phyloP scores from a whole-genome alignment of 208 protist species.

The Trypanosoma platydactyli region DNA sequence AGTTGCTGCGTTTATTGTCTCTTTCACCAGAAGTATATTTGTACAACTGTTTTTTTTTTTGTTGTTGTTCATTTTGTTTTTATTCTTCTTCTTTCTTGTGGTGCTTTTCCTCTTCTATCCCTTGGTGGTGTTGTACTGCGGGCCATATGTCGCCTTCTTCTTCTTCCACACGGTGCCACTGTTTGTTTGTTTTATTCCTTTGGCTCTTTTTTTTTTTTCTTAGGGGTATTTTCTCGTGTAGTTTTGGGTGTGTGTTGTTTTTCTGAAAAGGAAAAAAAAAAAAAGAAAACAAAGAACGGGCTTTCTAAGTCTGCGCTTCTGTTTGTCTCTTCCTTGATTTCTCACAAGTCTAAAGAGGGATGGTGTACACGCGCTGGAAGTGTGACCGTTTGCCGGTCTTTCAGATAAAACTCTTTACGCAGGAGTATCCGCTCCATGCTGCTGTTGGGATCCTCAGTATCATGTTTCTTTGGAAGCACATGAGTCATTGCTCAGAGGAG shows the following conservation, averaged over 20 bases:
- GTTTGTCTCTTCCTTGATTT: conserved; percentile 5
- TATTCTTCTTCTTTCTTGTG: conserved; percentile 18
- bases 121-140: no score
- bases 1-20: conserved; percentile 8
- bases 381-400: conserved; percentile 87
- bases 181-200: conserved; percentile 7
- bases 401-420: conserved; percentile 84
- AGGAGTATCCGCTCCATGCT: conserved; percentile 81
- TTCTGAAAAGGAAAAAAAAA: conserved; percentile 1
- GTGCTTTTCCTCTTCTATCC: no score
- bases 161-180: no score
- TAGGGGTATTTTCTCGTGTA: background rate
- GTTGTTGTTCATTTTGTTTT: conserved; percentile 3
- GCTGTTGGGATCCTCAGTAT: conserved; percentile 66
- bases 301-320: background rate
- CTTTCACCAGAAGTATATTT: conserved; percentile 2
- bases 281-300: background rate
- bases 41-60: conserved; percentile 8
- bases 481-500: conserved; percentile 86
- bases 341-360: conserved; percentile 24
- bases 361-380: conserved; percentile 94
- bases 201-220: conserved; percentile 9
- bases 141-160: no score
- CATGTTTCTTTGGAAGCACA: conserved; percentile 84
- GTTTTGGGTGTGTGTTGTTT: background rate